Evolutionary conservation across 176 grass and related monocot species (phyloP).

Genomic region (Stipa capillata): DNA sequence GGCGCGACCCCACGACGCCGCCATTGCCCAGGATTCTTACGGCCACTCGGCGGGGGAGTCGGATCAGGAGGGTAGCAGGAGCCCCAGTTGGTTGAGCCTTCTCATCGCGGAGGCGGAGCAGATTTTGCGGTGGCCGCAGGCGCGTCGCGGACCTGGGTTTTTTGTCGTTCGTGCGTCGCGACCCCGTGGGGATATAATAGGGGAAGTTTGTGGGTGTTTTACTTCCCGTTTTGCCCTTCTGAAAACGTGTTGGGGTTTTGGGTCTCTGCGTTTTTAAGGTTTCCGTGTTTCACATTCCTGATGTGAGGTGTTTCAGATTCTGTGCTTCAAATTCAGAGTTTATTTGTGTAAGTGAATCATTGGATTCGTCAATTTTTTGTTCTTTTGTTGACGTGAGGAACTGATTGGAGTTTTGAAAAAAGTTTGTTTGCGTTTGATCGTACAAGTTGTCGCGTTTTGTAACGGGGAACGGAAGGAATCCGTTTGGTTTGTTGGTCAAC

Average conservation of each 20-base stretch:
- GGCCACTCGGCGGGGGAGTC: background rate
- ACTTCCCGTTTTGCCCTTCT: background rate
- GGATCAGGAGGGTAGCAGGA: background rate
- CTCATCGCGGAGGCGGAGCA: background rate
- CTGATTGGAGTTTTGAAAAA: too few relatives aligned
- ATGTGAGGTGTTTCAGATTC: background rate
- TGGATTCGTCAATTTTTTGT: background rate
- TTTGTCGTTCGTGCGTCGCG: background rate
- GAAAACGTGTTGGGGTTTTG: background rate
- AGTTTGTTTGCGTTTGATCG: background rate
- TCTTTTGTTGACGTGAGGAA: background rate
- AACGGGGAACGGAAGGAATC: background rate
- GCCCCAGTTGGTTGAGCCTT: background rate
- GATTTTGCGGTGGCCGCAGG: background rate
- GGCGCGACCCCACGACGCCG: constrained; percentile 51
- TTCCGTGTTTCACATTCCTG: background rate
- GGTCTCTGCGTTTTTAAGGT: background rate
- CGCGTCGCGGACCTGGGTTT: background rate
- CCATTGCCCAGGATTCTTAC: constrained; percentile 30
- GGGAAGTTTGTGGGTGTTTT: background rate
- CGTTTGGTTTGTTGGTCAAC: background rate
- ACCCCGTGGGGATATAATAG: too few relatives aligned
- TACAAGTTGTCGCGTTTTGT: background rate
- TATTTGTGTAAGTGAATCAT: background rate
- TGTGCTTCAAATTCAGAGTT: background rate